These are phyloP conservation scores for Paracamarosporium sp. DNA, from an alignment of 2,329 filamentous ascomycete genomes.

Conservation along the genomic window DNA sequence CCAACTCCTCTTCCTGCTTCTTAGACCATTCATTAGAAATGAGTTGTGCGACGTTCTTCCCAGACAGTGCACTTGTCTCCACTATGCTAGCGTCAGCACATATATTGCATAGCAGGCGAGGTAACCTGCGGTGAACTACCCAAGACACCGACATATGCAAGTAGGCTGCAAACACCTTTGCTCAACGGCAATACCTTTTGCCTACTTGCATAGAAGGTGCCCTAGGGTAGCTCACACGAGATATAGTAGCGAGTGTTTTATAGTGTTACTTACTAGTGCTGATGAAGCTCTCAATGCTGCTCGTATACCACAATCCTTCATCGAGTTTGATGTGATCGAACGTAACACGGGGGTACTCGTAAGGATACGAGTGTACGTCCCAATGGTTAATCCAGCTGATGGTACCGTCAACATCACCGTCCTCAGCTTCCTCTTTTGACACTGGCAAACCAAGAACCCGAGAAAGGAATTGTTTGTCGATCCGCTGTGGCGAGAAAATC, in stretches of 20 bases:
- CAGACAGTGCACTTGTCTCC: slow-evolving; percentile 92
- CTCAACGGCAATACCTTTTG: no score
- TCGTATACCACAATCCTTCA: slow-evolving; percentile 69
- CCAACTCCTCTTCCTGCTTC: slow-evolving; percentile 1
- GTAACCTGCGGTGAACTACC: not conserved
- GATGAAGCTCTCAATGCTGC: slow-evolving; percentile 87
- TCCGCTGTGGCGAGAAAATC: slow-evolving; percentile 65
- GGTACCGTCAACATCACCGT: slow-evolving; percentile 37
- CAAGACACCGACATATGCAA: no score
- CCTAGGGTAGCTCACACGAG: not conserved
- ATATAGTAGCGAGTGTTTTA: not conserved
- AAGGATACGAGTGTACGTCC: slow-evolving; percentile 87
- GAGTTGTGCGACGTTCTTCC: slow-evolving; percentile 78
- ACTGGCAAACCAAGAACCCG: slow-evolving; percentile 53
- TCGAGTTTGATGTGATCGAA: slow-evolving; percentile 82
- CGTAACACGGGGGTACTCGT: slow-evolving; percentile 80
- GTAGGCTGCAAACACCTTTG: no score
- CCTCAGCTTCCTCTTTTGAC: slow-evolving; percentile 38
- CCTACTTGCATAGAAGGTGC: no score
- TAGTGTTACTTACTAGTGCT: slow-evolving; percentile 66
- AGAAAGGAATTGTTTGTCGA: slow-evolving; percentile 56
- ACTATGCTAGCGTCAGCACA: slow-evolving; percentile 46
- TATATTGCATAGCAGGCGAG: not conserved
- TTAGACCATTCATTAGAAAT: slow-evolving; percentile 65
- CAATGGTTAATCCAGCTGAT: slow-evolving; percentile 46